Evolutionary conservation across 306 rosid genomes (phyloP).

Genomic region (Sechiopsis laciniata): DNA sequence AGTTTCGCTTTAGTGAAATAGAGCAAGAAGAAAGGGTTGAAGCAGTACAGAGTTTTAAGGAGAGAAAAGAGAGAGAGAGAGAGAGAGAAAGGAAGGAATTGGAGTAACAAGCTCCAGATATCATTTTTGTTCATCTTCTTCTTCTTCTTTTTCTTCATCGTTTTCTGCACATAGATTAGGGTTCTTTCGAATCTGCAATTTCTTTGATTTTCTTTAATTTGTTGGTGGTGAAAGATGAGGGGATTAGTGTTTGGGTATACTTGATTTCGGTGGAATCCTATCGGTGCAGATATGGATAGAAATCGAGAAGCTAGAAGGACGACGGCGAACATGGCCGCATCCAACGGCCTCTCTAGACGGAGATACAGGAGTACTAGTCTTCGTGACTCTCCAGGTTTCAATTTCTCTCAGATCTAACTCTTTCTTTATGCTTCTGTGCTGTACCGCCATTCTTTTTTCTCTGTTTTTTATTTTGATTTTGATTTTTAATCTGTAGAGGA

Average conservation of each 20-base stretch:
- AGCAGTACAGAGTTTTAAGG: constrained; percentile 27
- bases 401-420: constrained; percentile 53
- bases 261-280: constrained; percentile 27
- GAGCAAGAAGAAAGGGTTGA: constrained; percentile 39
- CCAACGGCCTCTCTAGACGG: constrained; percentile 68
- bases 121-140: background rate
- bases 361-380: constrained; percentile 65
- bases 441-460: background rate
- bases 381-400: constrained; percentile 86
- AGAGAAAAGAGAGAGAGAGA: constrained; percentile 31
- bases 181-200: constrained; percentile 22
- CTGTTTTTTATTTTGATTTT: constrained; percentile 23
- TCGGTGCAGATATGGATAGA: constrained; percentile 61
- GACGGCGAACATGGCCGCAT: constrained; percentile 44
- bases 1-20: constrained; percentile 76
- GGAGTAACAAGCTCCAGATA: constrained; percentile 22
- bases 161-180: background rate
- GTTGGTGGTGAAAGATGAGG: background rate
- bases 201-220: constrained; percentile 22
- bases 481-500: constrained; percentile 46
- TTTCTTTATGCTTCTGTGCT: background rate
- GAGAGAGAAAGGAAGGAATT: constrained; percentile 25
- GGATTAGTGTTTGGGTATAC: constrained; percentile 24
- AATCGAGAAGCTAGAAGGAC: constrained; percentile 69
- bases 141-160: background rate